Base-by-base conservation (phyloP, 2,329 filamentous ascomycete species). In the Diaporthe ilicicola region DNA sequence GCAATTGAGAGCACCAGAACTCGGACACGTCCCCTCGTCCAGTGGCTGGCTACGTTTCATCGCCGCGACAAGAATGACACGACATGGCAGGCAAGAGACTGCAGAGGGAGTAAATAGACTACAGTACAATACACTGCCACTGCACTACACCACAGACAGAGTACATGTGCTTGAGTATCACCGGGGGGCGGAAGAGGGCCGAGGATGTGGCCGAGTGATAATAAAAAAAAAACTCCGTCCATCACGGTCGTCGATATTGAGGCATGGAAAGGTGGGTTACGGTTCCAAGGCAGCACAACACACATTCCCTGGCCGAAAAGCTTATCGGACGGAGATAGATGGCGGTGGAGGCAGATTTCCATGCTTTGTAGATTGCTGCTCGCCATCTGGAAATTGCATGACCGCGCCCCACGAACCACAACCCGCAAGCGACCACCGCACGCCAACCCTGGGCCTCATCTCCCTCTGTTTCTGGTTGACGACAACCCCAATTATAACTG, bases 41-140 rank as follows among this genome's bases (percentile, higher is more conserved):
- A 62, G 59, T 64, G 59, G 59, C 24, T n/a, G 48, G 44, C 42
- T 64, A 64, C 59, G 44, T 64, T 64, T 64, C 59, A 64, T 64
- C 59, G 59, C 27, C 59, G 44, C n/a, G n/a, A 37, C 44, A 24
- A 50, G 29, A 13, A 39, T 39, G 13, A 10, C 37, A 37, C 27
- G 29, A 9, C 42, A 46, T 46, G 39, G 19, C 42, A 34, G 56
- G 27, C 56, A 46, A n/a, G 37, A 37, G 12, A n/a, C n/a, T 50
- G 29, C 13, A 34, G 50, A 50, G 15, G 59, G 44, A 37, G 54
- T 59, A 13, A 15, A 15, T 48, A 19, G 1, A 34, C 29, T 3
- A 3, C 50, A n/a, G 50, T 53, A 53, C 50, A 19, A 8, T 37
- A 12, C 3, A 22, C 32, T 37, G 8, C n/a, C 17, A 56, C 10